phyloP scores from a whole-genome alignment of 768 basidiomycete species.

The Leccinum arenicola region DNA sequence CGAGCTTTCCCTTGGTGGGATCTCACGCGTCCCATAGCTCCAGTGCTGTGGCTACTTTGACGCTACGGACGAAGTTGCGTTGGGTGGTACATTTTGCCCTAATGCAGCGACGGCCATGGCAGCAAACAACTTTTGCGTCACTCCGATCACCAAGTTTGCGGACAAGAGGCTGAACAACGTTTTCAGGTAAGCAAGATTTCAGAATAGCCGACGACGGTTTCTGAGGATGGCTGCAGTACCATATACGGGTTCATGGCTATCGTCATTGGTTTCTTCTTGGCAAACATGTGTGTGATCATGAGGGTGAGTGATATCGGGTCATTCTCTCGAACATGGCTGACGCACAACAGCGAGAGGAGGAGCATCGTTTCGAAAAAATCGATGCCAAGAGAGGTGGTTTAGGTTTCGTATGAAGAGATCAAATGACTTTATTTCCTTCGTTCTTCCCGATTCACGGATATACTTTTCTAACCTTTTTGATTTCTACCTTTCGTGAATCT shows the following conservation, averaged over 20 bases:
- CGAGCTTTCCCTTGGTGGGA: neutral
- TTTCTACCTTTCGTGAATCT: neutral
- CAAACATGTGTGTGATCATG: constrained; percentile 84
- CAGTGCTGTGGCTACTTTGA: constrained; percentile 86
- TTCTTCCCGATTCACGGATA: neutral
- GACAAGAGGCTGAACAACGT: constrained; percentile 75
- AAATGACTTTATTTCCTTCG: neutral
- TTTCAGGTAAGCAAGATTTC: constrained; percentile 62
- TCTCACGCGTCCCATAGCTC: constrained; percentile 45
- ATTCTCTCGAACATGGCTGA: constrained; percentile 3
- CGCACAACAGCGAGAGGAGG: constrained; percentile 61
- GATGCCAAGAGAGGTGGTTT: constrained; percentile 84
- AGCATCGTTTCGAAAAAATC: constrained; percentile 84
- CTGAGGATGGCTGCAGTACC: constrained; percentile 36
- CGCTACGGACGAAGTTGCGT: constrained; percentile 53
- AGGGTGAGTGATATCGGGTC: constrained; percentile 41
- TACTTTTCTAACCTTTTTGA: neutral
- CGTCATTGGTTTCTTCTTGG: constrained; percentile 69
- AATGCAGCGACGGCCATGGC: constrained; percentile 37
- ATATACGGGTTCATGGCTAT: constrained; percentile 85
- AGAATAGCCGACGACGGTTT: neutral
- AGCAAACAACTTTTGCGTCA: constrained; percentile 62
- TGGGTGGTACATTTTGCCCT: constrained; percentile 63
- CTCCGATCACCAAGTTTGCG: constrained; percentile 61
- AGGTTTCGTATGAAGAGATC: constrained; percentile 68